Evolutionary conservation across 2,329 filamentous ascomycete species (phyloP), one percentile per base, ranked within the genome.

Genomic region (Fusarium udum): DNA sequence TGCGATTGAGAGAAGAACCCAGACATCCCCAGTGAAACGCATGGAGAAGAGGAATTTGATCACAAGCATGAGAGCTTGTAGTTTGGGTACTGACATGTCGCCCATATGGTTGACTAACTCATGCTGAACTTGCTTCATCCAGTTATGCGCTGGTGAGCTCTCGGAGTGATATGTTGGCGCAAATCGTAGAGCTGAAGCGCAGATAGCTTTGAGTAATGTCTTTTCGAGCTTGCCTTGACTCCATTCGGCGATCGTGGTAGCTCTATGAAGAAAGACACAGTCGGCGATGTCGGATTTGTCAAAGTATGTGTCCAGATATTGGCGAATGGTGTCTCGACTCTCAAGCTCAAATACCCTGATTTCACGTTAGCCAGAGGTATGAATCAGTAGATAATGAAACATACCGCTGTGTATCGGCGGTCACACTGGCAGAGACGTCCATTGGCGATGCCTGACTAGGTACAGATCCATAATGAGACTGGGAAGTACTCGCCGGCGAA

Each of bases 161-260:
- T 65, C 59, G 0, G 14, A 4, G 6, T 28, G 15, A 36, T 51
- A 40, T 16, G 51, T 4, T 9, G 42, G 13, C 1, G 32, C 7
- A 7, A 60, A 24, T 4, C 51, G 9, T 4, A 57, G 18, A 2
- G 70, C 65, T 14, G 71, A 69, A 16, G 75, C 76, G 7, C 71
- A 72, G 13, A 78, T 70, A 1, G 65, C 73, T 28, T 78, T 78
- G 9, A 78, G 59, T 0, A 80, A 32, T 3, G 58, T 46, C 0
- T 57, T 62, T 13, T 79, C 72, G 0, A 80, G 63, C 7, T 66
- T 68, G 1, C 69, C 71, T 8, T 69, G 67, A 14, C 64, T 73
- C 78, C 78, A 80, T 32, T 79, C 78, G 1, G 73, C 64, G 4
- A 79, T 63, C 0, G 72, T 71, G 2, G 75, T 71, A 6, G 74